A percentile compares a stretch with the other conserved stretches of the same genome.
Evolutionary conservation across 345 rosid genomes (phyloP).

Genomic region (Corymbia maculata): DNA sequence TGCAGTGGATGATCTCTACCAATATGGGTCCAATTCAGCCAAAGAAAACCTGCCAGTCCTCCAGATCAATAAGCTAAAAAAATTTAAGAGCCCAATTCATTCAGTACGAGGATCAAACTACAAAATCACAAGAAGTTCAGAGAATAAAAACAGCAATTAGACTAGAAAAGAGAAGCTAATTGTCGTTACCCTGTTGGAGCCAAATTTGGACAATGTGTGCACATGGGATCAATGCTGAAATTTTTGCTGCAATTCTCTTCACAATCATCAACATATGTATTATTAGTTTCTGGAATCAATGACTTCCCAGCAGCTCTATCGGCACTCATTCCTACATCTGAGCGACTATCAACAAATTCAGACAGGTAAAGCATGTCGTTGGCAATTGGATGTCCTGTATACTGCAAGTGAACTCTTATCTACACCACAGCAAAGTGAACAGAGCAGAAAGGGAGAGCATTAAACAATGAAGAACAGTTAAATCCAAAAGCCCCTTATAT

Average conservation of each 20-base stretch:
- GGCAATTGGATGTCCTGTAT: slow-evolving; percentile 81
- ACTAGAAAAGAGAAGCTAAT: background rate
- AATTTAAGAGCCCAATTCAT: background rate
- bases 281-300: background rate
- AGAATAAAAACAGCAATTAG: background rate
- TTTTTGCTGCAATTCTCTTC: slow-evolving; percentile 31
- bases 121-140: background rate
- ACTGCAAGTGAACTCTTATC: slow-evolving; percentile 93
- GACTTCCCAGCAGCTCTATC: slow-evolving; percentile 19
- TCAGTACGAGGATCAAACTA: background rate
- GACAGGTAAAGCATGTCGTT: slow-evolving; percentile 77
- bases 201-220: slow-evolving; percentile 68
- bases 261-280: slow-evolving; percentile 3
- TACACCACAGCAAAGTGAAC: slow-evolving; percentile 8
- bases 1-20: background rate
- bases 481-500: background rate
- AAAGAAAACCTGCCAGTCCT: background rate
- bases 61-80: background rate
- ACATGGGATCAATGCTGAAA: slow-evolving; percentile 69
- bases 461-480: background rate
- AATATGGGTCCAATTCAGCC: background rate
- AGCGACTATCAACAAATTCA: slow-evolving; percentile 21
- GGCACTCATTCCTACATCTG: slow-evolving; percentile 31
- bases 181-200: slow-evolving; percentile 65
- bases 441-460: background rate